Conservation (phyloP, 768 basidiomycete species). For the Clathrus columnatus region DNA sequence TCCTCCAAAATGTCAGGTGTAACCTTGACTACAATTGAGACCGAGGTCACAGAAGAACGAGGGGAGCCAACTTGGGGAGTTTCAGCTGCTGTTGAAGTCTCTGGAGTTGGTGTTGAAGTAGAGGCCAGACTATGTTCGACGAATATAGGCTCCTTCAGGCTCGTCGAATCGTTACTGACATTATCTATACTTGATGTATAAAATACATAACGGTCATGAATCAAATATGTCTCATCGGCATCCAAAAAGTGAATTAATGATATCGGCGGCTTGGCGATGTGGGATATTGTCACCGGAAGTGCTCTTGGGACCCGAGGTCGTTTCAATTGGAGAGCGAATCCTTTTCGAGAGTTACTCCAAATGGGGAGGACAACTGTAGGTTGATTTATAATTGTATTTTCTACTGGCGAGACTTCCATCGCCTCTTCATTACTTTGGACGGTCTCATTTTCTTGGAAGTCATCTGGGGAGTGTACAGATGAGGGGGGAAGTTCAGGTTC, state of each 20-base stretch:
- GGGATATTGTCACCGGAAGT: conserved; percentile 9
- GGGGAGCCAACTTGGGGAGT: conserved; percentile 47
- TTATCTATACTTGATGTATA: conserved; percentile 1
- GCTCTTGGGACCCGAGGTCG: conserved; percentile 3
- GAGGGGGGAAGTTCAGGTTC: conserved; percentile 11
- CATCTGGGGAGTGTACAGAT: conserved; percentile 10
- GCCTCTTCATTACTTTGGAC: not conserved
- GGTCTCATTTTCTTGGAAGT: conserved; percentile 11
- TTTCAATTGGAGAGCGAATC: conserved; percentile 5
- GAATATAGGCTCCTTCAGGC: conserved; percentile 32
- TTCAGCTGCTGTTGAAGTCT: conserved; percentile 41
- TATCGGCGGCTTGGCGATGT: conserved; percentile 7
- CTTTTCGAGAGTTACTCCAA: conserved; percentile 2
- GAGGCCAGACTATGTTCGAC: conserved; percentile 31
- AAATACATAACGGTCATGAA: not conserved
- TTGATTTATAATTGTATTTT: conserved; percentile 7
- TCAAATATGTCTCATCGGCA: not conserved
- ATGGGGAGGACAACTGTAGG: conserved; percentile 9
- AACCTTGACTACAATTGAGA: conserved; percentile 32
- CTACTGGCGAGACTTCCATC: no score
- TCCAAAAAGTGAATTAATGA: conserved; percentile 1
- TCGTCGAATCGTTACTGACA: conserved; percentile 13
- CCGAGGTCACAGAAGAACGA: conserved; percentile 49
- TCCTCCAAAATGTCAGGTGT: conserved; percentile 18
- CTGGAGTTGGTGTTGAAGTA: conserved; percentile 29